Percentiles rank a stretch among this genome's conserved stretches.
Evolutionary conservation across 768 basidiomycete genomes (phyloP).

Genomic region (Rickenella mellea): DNA sequence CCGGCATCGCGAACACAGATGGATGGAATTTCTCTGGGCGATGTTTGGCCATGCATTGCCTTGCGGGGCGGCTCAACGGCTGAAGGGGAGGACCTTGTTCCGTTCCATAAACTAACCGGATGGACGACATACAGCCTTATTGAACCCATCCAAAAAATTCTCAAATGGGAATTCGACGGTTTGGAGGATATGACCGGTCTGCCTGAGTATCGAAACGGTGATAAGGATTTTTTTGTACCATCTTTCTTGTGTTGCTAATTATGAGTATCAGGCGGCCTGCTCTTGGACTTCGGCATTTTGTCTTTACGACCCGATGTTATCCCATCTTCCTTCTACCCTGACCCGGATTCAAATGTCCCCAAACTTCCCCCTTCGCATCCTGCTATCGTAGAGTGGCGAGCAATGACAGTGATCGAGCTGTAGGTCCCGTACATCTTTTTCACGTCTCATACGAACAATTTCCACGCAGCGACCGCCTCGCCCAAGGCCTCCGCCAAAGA

Average conservation of each 20-base stretch:
- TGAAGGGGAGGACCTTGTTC: constrained; percentile 68
- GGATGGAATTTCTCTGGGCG: constrained; percentile 67
- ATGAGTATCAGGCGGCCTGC: constrained; percentile 58
- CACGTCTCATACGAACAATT: constrained; percentile 2
- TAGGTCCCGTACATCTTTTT: constrained; percentile 27
- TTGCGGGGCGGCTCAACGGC: constrained; percentile 21
- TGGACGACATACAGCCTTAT: constrained; percentile 91
- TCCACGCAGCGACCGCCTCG: constrained; percentile 64
- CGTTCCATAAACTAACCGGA: constrained; percentile 93
- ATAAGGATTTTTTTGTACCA: constrained; percentile 3
- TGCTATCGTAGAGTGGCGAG: constrained; percentile 92
- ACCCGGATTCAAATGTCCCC: constrained; percentile 44
- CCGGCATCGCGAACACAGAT: constrained; percentile 63
- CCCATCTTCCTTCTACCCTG: constrained; percentile 31
- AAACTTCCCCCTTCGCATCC: constrained; percentile 69
- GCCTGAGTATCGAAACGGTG: constrained; percentile 93
- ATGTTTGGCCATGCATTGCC: constrained; percentile 83
- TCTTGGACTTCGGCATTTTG: constrained; percentile 78
- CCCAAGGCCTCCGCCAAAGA: constrained; percentile 52
- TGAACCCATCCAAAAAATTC: constrained; percentile 67
- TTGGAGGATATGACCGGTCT: constrained; percentile 83
- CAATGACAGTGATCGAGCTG: constrained; percentile 91
- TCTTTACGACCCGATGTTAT: constrained; percentile 51
- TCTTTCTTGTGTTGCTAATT: constrained; percentile 1
- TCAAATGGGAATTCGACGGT: constrained; percentile 78